These are phyloP conservation scores for Chenopodium quinoa DNA, from an alignment of 148 eudicot genomes.

Conservation along the genomic window DNA sequence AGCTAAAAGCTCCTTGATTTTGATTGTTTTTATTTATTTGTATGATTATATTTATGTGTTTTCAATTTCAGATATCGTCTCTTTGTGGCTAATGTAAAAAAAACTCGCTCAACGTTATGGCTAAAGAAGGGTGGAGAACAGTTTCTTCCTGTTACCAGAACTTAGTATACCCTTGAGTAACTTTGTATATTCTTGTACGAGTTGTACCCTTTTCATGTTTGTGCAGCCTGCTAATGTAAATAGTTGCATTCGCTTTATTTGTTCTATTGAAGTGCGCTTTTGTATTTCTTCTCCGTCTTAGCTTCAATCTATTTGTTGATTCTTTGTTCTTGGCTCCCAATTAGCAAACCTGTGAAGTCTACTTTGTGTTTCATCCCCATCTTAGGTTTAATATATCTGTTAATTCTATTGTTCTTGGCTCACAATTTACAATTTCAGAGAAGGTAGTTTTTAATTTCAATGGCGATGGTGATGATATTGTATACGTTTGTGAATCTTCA, in stretches of 20 bases:
- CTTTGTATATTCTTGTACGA: background rate
- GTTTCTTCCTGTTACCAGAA: conserved; percentile 31
- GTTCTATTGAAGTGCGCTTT: background rate
- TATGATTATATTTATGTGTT: background rate
- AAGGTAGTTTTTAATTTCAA: background rate
- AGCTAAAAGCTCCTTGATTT: background rate
- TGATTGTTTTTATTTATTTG: background rate
- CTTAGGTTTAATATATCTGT: background rate
- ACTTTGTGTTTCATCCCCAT: background rate
- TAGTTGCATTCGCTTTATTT: background rate
- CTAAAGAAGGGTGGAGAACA: conserved; percentile 37
- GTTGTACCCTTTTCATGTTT: background rate
- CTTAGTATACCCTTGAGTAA: background rate
- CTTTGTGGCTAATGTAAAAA: conserved; percentile 51
- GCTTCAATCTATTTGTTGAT: background rate
- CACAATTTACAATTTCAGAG: background rate
- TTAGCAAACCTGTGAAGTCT: background rate
- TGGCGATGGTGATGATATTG: background rate
- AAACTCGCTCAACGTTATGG: conserved; percentile 69
- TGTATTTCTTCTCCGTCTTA: background rate
- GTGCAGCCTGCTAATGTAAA: background rate
- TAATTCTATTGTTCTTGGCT: background rate
- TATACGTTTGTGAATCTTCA: background rate
- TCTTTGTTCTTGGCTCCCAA: background rate
- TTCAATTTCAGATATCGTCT: conserved; percentile 55